phyloP scores from a whole-genome alignment of 805 yeast species.

The Pichia deserticola region DNA sequence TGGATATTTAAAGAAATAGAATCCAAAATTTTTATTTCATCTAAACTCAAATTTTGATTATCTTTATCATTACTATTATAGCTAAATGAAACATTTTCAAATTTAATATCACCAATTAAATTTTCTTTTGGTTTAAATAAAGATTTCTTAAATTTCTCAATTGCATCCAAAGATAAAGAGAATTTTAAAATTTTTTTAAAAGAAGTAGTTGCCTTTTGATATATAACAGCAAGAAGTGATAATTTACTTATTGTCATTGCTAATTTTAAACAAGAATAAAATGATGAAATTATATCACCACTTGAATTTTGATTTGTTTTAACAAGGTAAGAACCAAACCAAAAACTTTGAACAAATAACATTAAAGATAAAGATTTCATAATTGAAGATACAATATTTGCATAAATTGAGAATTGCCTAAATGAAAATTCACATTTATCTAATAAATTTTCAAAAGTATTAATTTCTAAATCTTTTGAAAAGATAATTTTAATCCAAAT shows the following conservation, averaged over 20 bases:
- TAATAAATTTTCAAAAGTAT: conserved; percentile 32
- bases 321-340: conserved; percentile 78
- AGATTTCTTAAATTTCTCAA: background rate
- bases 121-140: conserved; percentile 19
- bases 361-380: conserved; percentile 51
- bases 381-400: conserved; percentile 49
- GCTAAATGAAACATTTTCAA: conserved; percentile 50
- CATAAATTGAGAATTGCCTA: conserved; percentile 37
- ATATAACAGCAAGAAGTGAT: conserved; percentile 47
- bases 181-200: conserved; percentile 40
- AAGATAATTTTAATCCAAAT: conserved; percentile 54
- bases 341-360: conserved; percentile 87
- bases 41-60: too few relatives aligned
- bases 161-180: conserved; percentile 18
- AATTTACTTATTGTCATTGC: conserved; percentile 52
- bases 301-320: conserved; percentile 40
- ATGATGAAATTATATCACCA: conserved; percentile 71
- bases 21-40: conserved; percentile 33
- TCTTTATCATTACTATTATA: conserved; percentile 33
- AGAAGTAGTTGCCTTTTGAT: conserved; percentile 72
- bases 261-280: conserved; percentile 71
- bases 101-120: conserved; percentile 42
- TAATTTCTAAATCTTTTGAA: conserved; percentile 46
- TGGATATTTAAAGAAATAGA: conserved; percentile 40
- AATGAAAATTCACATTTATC: conserved; percentile 31